Evolutionary conservation across 1,284 basidiomycete genomes (phyloP), one percentile per base, ranked within the genome.

Genomic region (Trichosporon sp.): DNA sequence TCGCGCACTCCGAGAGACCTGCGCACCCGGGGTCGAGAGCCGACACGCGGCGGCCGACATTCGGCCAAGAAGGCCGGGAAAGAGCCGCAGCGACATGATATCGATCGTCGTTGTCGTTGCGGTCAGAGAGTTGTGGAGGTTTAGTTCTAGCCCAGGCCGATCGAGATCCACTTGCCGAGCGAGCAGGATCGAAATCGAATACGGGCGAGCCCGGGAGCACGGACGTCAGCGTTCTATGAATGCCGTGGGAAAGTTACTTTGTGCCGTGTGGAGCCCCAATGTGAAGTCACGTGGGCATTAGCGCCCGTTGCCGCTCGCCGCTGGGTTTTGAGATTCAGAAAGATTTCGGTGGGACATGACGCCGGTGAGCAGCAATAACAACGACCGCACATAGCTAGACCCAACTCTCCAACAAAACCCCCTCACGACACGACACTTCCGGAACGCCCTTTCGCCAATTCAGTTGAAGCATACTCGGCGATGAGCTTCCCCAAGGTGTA

Each of bases 401-500:
- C n/a, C n/a, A n/a, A n/a, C n/a, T n/a, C n/a, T n/a, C n/a, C n/a
- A n/a, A n/a, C n/a, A n/a, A n/a, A n/a, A n/a, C n/a, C n/a, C n/a
- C n/a, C n/a, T n/a, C n/a, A n/a, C n/a, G n/a, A n/a, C n/a, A n/a
- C n/a, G n/a, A n/a, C n/a, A n/a, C n/a, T n/a, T 10, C 8, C 14
- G 21, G 23, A 46, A n/a, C n/a, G 40, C n/a, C 40, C 8, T 19
- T 2, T 10, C 52, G n/a, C 6, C 57, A 32, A n/a, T 13, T 32
- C 32, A n/a, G n/a, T n/a, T n/a, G n/a, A n/a, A n/a, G n/a, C n/a
- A n/a, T n/a, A n/a, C n/a, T n/a, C n/a, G n/a, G n/a, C n/a, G n/a
- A 54, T 54, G 49, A 31, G 27, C 5, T 75, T 75, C 62, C 88
- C 91, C 63, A 92, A 89, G 75, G 88, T 93, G 44, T 95, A 94